Evolutionary conservation across 148 eudicot species (phyloP), one percentile per base, ranked within the genome.

Genomic region (Drosera capensis): DNA sequence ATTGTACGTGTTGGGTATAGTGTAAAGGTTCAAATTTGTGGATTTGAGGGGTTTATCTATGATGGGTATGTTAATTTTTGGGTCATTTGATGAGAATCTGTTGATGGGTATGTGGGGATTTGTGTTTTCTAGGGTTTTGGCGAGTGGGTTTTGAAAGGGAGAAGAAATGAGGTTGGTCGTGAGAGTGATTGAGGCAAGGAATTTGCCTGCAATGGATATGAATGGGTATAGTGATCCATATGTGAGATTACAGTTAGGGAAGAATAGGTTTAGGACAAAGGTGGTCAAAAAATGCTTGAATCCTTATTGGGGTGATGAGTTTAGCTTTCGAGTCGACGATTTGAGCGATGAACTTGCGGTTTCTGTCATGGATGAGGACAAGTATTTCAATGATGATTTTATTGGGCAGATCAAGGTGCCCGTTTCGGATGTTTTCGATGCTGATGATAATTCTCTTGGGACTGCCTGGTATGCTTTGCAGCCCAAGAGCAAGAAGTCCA

Each of bases 191-290:
- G 99, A 90, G 56, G 99, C 93, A 8, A 64, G 73, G 25, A 78
- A 84, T 25, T 43, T 90, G 64, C 93, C 99, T 1, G 80, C 93
- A 47, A 75, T 75, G 77, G 99, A 90, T 80, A 74, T 73, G 24
- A 90, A 90, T 57, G 95, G 95, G 51, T 65, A 70, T 29, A 78
- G 93, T 57, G 99, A 90, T 74, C 95, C 99, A 12, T 90, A 90
- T 42, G 99, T 84, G 14, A 80, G 70, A 55, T 49, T 90, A 17
- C 79, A 84, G 58, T 31, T 90, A 21, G 99, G 99, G 12, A 78
- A 57, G 66, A 84, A 80, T 37, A 80, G 40, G 65, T 67, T 59
- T 34, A 71, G 65, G 55, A 80, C 77, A 0, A 90, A 78, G 64
- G 99, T 85, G 21, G 73, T 90, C 8, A 84, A 84, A 64, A 84